phyloP scores from a whole-genome alignment of 2,329 filamentous ascomycete genomes.

The Coniochaeta sp. region DNA sequence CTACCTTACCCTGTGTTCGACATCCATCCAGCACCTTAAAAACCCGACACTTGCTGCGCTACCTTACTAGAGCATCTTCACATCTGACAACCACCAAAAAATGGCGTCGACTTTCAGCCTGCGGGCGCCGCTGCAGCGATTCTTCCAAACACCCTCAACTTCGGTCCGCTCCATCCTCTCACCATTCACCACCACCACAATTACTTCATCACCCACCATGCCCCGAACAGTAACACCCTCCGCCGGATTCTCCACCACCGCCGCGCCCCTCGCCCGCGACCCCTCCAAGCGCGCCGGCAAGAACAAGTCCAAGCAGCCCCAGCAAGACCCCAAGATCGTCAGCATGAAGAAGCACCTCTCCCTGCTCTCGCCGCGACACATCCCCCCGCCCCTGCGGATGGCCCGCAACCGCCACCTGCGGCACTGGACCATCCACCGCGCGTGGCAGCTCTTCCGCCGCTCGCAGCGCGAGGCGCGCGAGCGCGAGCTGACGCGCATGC shows the following conservation, averaged over 20 bases:
- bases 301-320: conserved; percentile 6
- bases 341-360: conserved; percentile 23
- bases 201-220: neutral
- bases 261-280: neutral
- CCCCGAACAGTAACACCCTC: neutral
- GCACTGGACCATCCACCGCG: conserved; percentile 98
- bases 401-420: conserved; percentile 79
- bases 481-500: conserved; percentile 68
- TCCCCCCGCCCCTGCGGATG: conserved; percentile 70
- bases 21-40: neutral
- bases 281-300: conserved; percentile 2
- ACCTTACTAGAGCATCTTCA: neutral
- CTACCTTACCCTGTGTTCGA: neutral
- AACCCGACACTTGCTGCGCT: neutral
- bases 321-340: conserved; percentile 23
- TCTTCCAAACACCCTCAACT: neutral
- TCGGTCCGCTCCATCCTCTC: neutral
- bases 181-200: neutral
- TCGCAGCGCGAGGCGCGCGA: conserved; percentile 58
- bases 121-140: neutral
- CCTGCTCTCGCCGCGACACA: conserved; percentile 19
- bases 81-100: neutral
- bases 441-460: conserved; percentile 76
- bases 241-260: neutral
- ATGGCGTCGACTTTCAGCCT: conserved; percentile 1